A percentile compares a stretch with the other conserved stretches of the same genome.
Evolutionary conservation across 371 early-diverging fungal genomes (phyloP).

Genomic region (Apophysomyces ossiformis): DNA sequence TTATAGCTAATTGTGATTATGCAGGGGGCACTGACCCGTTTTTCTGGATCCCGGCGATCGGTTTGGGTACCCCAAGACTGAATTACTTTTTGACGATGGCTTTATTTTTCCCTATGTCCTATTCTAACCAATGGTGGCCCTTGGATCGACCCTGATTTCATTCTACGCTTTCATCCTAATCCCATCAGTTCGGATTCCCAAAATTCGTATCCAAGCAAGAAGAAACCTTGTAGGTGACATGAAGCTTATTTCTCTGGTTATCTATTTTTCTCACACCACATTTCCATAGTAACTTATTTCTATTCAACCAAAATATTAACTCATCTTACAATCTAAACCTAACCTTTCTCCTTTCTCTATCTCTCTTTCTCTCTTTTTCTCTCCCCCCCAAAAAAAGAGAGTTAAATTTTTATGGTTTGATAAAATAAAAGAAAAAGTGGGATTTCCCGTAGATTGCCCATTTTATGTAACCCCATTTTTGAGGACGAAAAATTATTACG

Average conservation of each 20-base stretch:
- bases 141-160: slow-evolving; percentile 12
- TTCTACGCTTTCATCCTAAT: slow-evolving; percentile 6
- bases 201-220: slow-evolving; percentile 10
- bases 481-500: not conserved
- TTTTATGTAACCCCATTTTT: no score
- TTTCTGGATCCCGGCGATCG: slow-evolving; percentile 12
- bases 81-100: slow-evolving; percentile 11
- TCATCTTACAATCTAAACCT: no score
- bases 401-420: not conserved
- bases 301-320: not conserved
- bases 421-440: not conserved
- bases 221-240: slow-evolving; percentile 11
- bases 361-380: not conserved
- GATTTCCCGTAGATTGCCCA: no score
- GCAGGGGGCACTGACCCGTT: slow-evolving; percentile 10
- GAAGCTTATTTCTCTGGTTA: slow-evolving; percentile 11
- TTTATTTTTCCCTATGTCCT: not conserved
- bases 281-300: no score
- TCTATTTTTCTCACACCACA: slow-evolving; percentile 11
- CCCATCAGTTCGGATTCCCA: slow-evolving; percentile 7
- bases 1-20: slow-evolving; percentile 9
- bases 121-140: slow-evolving; percentile 7
- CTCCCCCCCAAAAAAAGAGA: not conserved
- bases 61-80: slow-evolving; percentile 9
- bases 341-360: no score